A percentile compares a stretch with the other conserved stretches of the same genome.
phyloP scores from a whole-genome alignment of 805 yeast species.

The Ogataea thermomethanolica region DNA sequence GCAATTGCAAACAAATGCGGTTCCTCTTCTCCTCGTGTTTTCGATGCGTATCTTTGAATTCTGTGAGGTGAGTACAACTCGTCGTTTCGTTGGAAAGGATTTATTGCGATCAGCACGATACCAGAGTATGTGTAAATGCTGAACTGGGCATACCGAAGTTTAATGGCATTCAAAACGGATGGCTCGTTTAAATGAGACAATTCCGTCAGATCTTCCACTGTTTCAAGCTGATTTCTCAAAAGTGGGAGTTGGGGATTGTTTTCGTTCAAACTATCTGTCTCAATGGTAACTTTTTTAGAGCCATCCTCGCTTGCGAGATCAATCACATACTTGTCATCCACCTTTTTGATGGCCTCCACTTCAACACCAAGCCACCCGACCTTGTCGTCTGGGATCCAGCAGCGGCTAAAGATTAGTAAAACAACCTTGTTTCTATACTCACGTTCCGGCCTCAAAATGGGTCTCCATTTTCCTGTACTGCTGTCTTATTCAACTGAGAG shows the following conservation, averaged over 20 bases:
- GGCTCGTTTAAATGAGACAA: conserved; percentile 94
- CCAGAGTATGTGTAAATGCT: conserved; percentile 95
- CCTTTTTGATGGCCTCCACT: conserved; percentile 43
- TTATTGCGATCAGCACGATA: conserved; percentile 92
- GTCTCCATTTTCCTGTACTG: conserved; percentile 20
- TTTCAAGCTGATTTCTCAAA: conserved; percentile 87
- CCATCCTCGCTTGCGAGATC: conserved; percentile 51
- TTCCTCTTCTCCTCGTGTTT: conserved; percentile 89
- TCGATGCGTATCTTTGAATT: conserved; percentile 92
- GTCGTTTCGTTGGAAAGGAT: conserved; percentile 92
- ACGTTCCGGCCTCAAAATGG: conserved; percentile 51
- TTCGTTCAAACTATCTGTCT: conserved; percentile 46
- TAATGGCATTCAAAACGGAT: conserved; percentile 91
- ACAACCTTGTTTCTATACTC: conserved; percentile 25
- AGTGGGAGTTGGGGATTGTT: conserved; percentile 65
- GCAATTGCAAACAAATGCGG: conserved; percentile 98
- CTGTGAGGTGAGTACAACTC: conserved; percentile 87
- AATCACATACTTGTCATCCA: conserved; percentile 44
- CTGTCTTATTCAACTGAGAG: not conserved
- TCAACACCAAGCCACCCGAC: conserved; percentile 76
- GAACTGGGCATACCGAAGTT: conserved; percentile 81
- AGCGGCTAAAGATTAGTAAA: conserved; percentile 42
- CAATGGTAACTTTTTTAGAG: conserved; percentile 45
- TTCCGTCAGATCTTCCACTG: conserved; percentile 91
- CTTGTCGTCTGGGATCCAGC: conserved; percentile 76